These are phyloP conservation scores for Astrothelium macrocarpum DNA, from an alignment of 495 filamentous ascomycete species.

Conservation along the genomic window DNA sequence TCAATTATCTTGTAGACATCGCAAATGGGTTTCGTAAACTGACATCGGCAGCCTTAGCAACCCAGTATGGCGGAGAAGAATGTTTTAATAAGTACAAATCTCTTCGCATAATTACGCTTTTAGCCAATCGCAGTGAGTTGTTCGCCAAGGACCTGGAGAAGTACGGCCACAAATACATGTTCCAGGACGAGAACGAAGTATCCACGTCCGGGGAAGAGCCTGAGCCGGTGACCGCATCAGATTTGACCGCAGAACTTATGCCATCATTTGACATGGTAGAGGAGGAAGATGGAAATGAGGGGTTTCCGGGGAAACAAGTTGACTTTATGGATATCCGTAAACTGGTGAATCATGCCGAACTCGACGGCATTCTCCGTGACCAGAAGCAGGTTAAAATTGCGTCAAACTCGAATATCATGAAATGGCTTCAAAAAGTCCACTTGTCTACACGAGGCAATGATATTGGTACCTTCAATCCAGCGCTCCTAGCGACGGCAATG, in stretches of 20 bases:
- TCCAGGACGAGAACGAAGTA: constrained; percentile 27
- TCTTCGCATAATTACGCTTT: constrained; percentile 38
- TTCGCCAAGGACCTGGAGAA: constrained; percentile 35
- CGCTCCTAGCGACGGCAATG: constrained; percentile 39
- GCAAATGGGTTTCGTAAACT: constrained; percentile 37
- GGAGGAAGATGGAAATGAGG: neutral
- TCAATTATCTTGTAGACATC: constrained; percentile 35
- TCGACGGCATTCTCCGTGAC: constrained; percentile 26
- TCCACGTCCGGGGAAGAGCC: neutral
- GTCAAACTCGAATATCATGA: neutral
- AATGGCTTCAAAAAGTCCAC: constrained; percentile 16
- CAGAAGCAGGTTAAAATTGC: neutral
- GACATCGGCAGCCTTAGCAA: constrained; percentile 31
- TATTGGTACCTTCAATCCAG: constrained; percentile 28
- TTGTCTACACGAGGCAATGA: constrained; percentile 12
- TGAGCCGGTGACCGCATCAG: neutral
- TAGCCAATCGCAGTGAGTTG: constrained; percentile 34
- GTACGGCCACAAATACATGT: constrained; percentile 31
- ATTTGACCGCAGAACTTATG: no score
- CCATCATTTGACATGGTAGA: neutral
- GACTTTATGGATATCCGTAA: constrained; percentile 10
- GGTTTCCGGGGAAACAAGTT: neutral
- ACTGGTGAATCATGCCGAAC: constrained; percentile 14
- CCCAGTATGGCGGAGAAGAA: constrained; percentile 35
- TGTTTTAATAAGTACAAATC: constrained; percentile 30